These are phyloP conservation scores for Amanita thiersii DNA, from an alignment of 768 basidiomycete genomes.

Conservation along the genomic window DNA sequence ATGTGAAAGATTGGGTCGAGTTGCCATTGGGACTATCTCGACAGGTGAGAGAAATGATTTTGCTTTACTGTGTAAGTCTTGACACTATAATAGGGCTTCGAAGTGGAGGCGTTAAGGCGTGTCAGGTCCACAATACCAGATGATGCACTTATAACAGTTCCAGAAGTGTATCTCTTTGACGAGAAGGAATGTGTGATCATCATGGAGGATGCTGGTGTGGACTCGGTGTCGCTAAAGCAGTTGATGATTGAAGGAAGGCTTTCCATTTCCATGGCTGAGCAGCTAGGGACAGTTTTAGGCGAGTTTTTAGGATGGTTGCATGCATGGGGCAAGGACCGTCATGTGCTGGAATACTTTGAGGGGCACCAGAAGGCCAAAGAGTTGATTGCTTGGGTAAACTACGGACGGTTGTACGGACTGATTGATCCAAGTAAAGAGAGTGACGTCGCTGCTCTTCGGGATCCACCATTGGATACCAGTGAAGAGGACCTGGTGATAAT, in stretches of 20 bases:
- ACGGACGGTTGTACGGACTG: constrained; percentile 32
- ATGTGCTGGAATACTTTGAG: too few species aligned
- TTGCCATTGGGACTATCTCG: too few species aligned
- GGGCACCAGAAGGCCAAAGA: too few species aligned
- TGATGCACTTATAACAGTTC: constrained; percentile 36
- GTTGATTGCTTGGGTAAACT: too few species aligned
- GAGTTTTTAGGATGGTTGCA: too few species aligned
- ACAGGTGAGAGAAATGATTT: too few species aligned
- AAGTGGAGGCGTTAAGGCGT: constrained; percentile 40
- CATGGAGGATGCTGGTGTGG: constrained; percentile 53
- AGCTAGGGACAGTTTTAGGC: constrained; percentile 48
- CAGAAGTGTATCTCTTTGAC: constrained; percentile 43
- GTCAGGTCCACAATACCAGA: too few species aligned
- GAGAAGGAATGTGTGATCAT: constrained; percentile 43
- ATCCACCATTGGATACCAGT: constrained; percentile 32
- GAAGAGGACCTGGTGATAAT: constrained; percentile 25
- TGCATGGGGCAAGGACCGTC: too few species aligned
- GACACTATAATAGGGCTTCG: too few species aligned
- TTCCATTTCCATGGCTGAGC: constrained; percentile 20
- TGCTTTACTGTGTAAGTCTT: too few species aligned
- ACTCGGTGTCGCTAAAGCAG: constrained; percentile 30
- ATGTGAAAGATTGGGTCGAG: too few species aligned
- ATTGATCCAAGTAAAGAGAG: constrained; percentile 19
- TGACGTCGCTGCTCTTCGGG: constrained; percentile 24
- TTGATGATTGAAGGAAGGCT: constrained; percentile 25